Percentiles rank a stretch among this genome's conserved stretches.
Evolutionary conservation across 208 protist species (phyloP).

Genomic region (Trypanosomatidae sp.): DNA sequence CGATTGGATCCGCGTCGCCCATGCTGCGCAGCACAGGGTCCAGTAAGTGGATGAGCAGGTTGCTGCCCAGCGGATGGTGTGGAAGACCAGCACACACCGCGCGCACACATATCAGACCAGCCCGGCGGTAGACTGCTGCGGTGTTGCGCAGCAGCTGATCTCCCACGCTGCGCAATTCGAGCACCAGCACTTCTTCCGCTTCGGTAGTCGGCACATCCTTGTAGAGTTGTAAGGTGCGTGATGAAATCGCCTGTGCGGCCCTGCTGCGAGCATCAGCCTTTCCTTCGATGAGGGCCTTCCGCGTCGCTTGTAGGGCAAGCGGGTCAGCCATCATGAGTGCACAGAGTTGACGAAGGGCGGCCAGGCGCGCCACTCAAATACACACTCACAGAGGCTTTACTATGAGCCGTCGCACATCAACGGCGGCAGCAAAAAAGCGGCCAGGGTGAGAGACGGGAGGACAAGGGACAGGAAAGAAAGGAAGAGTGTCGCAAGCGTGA

Average conservation of each 20-base stretch:
- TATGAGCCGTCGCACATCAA: not conserved
- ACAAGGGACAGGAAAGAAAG: not conserved
- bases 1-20: constrained; percentile 54
- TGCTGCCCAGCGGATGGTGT: constrained; percentile 8
- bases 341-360: not conserved
- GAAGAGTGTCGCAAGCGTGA: not conserved
- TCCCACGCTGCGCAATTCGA: constrained; percentile 36
- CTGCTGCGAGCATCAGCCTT: constrained; percentile 50
- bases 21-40: constrained; percentile 42
- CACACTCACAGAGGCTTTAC: not conserved
- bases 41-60: constrained; percentile 31
- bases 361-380: not conserved
- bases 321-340: constrained; percentile 33
- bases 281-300: constrained; percentile 54
- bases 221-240: constrained; percentile 45
- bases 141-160: constrained; percentile 40
- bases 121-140: constrained; percentile 54
- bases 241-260: constrained; percentile 36
- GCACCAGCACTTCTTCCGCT: constrained; percentile 33
- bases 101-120: constrained; percentile 45
- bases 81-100: constrained; percentile 51
- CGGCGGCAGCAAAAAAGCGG: not conserved
- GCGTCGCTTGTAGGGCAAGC: constrained; percentile 37
- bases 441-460: not conserved
- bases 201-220: constrained; percentile 41